Evolutionary conservation across 768 basidiomycete genomes (phyloP), one percentile per base, ranked within the genome.

Genomic region (Crassisporium funariophilum): DNA sequence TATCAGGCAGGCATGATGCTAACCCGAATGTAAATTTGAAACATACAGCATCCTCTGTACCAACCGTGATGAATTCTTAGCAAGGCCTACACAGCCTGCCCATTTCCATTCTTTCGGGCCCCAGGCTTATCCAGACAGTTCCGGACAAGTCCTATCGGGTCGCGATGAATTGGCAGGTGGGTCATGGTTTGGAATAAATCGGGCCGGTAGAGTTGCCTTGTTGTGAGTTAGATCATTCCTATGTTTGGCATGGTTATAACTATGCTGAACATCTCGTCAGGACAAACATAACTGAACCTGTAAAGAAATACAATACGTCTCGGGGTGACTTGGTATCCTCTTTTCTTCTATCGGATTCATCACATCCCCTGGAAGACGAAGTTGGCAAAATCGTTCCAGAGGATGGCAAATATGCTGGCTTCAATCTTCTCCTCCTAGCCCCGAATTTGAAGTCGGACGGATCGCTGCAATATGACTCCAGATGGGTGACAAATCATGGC

Each of bases 201-300:
- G 77, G 49, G 52, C 75, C 49, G 91, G 91, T 17, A 77, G 77
- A 54, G 67, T 90, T 44, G 88, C 86, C 10, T 61, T 92, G 41
- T 60, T 91, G 90, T 91, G 65, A 66, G 89, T 44, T 50, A 35
- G 44, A 42, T 33, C 35, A 42, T 46, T 43, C 44, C 53, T n/a
- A n/a, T n/a, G n/a, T n/a, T n/a, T n/a, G n/a, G n/a, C n/a, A n/a
- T n/a, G n/a, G n/a, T n/a, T n/a, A n/a, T n/a, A n/a, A n/a, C n/a
- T n/a, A n/a, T n/a, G n/a, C n/a, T n/a, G n/a, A n/a, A n/a, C n/a
- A n/a, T n/a, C n/a, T n/a, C n/a, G n/a, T n/a, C 62, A 68, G 89
- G 62, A 93, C 91, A 15, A 92, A 93, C 70, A 91, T 92, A 63
- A 88, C 86, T 34, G 90, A 92, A 66, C 71, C 79, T n/a, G 46